Conservation (phyloP, 495 filamentous ascomycete genomes). For the Daldinia childiae region DNA sequence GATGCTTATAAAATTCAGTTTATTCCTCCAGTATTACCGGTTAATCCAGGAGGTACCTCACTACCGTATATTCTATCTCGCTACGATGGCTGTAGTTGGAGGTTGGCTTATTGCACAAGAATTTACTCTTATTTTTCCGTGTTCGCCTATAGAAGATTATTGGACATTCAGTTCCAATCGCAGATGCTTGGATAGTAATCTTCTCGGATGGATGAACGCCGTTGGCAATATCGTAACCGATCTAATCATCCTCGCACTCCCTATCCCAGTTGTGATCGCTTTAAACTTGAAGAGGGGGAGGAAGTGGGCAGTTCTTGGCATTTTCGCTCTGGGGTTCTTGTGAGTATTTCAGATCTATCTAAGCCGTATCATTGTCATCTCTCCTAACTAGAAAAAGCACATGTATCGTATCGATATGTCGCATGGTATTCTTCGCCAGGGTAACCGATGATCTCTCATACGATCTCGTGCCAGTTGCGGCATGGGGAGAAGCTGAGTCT, state of each 20-base stretch:
- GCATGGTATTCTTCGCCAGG: slow-evolving; percentile 38
- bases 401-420: slow-evolving; percentile 40
- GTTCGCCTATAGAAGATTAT: slow-evolving; percentile 47
- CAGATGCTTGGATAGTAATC: slow-evolving; percentile 57
- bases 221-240: slow-evolving; percentile 64
- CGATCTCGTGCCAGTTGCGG: slow-evolving; percentile 30
- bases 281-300: slow-evolving; percentile 53
- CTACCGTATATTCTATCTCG: slow-evolving; percentile 32
- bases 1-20: slow-evolving; percentile 33
- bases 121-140: slow-evolving; percentile 47
- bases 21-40: slow-evolving; percentile 43
- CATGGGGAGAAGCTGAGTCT: slow-evolving; percentile 38
- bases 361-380: neutral
- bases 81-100: slow-evolving; percentile 23
- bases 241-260: slow-evolving; percentile 59
- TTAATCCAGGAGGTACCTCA: slow-evolving; percentile 39
- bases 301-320: slow-evolving; percentile 51
- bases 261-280: slow-evolving; percentile 58
- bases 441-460: slow-evolving; percentile 26
- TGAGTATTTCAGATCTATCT: slow-evolving; percentile 20
- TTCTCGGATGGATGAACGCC: slow-evolving; percentile 60
- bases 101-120: slow-evolving; percentile 35
- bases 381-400: slow-evolving; percentile 28
- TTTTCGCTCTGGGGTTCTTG: slow-evolving; percentile 56
- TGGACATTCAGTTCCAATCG: slow-evolving; percentile 50